Evolutionary conservation across 2,329 filamentous ascomycete species (phyloP).

Genomic region (Chaetomium sp.): DNA sequence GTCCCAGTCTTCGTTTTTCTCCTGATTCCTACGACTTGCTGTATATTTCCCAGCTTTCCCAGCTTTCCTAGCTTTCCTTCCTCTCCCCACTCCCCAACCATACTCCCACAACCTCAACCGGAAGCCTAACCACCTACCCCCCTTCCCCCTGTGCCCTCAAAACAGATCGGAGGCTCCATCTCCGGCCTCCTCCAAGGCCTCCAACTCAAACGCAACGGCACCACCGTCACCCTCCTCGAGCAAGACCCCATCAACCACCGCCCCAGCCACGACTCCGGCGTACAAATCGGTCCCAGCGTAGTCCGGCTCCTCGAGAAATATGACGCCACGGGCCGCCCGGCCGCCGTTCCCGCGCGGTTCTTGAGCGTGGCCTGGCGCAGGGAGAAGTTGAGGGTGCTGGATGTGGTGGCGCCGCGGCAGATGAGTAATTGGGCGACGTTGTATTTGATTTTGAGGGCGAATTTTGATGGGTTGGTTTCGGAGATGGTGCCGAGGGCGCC

Average conservation of each 20-base stretch:
- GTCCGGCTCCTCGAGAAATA: conserved; percentile 31
- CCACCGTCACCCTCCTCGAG: conserved; percentile 33
- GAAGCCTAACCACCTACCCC: too few species aligned
- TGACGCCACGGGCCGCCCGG: conserved; percentile 25
- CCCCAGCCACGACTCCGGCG: conserved; percentile 35
- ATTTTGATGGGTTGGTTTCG: conserved; percentile 32
- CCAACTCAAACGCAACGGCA: conserved; percentile 30
- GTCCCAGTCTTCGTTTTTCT: too few species aligned
- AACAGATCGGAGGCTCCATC: conserved; percentile 32
- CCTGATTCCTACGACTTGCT: too few species aligned
- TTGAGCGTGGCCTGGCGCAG: conserved; percentile 16
- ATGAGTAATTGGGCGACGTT: conserved; percentile 38
- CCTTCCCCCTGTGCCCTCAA: too few species aligned
- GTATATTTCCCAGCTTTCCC: too few species aligned
- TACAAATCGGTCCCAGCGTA: conserved; percentile 31
- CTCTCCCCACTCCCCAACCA: too few species aligned
- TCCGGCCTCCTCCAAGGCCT: conserved; percentile 30
- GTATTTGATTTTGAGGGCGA: conserved; percentile 34
- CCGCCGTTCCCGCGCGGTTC: conserved; percentile 8
- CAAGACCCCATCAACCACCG: conserved; percentile 31
- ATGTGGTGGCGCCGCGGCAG: conserved; percentile 21
- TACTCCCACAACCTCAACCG: too few species aligned
- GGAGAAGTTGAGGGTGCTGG: conserved; percentile 10
- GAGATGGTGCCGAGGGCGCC: conserved; percentile 22
- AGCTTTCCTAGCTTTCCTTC: too few species aligned